Evolutionary conservation across 2,329 filamentous ascomycete species (phyloP).

Genomic region (Colletotrichum neosansevieriae): DNA sequence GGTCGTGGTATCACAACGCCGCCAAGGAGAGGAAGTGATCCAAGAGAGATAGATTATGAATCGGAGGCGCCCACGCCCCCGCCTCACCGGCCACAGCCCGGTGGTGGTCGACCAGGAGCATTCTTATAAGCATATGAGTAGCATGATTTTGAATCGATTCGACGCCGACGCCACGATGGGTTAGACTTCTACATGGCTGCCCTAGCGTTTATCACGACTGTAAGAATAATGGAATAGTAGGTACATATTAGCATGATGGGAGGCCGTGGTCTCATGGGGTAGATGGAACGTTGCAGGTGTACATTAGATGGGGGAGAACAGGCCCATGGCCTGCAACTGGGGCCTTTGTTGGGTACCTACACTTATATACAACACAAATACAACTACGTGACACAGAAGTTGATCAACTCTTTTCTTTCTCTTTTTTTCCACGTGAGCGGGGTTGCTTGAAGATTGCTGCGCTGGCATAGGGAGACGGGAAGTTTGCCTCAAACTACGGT

Average conservation of each 20-base stretch:
- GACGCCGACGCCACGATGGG: conserved; percentile 24
- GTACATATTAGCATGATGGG: conserved; percentile 22
- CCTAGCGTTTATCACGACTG: conserved; percentile 29
- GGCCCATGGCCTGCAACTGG: conserved; percentile 18
- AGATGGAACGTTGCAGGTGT: conserved; percentile 23
- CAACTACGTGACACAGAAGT: conserved; percentile 13
- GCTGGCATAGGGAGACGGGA: too few species aligned
- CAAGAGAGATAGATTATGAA: conserved; percentile 32
- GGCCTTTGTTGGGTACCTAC: conserved; percentile 19
- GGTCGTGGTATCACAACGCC: conserved; percentile 58
- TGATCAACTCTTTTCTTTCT: background rate
- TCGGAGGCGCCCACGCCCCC: conserved; percentile 37
- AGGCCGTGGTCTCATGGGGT: background rate
- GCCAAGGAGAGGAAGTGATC: conserved; percentile 49
- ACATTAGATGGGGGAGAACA: conserved; percentile 24
- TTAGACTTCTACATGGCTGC: conserved; percentile 15
- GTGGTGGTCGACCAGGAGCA: conserved; percentile 24
- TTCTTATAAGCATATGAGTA: conserved; percentile 37
- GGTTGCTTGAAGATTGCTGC: background rate
- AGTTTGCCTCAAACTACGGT: too few species aligned
- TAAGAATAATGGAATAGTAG: conserved; percentile 38
- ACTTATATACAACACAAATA: conserved; percentile 32
- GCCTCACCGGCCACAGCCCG: conserved; percentile 31
- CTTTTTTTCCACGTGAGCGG: background rate
- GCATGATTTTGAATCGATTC: conserved; percentile 39